Evolutionary conservation across 495 filamentous ascomycete genomes (phyloP), one percentile per base, ranked within the genome.

Genomic region (Corynascus novoguineensis): DNA sequence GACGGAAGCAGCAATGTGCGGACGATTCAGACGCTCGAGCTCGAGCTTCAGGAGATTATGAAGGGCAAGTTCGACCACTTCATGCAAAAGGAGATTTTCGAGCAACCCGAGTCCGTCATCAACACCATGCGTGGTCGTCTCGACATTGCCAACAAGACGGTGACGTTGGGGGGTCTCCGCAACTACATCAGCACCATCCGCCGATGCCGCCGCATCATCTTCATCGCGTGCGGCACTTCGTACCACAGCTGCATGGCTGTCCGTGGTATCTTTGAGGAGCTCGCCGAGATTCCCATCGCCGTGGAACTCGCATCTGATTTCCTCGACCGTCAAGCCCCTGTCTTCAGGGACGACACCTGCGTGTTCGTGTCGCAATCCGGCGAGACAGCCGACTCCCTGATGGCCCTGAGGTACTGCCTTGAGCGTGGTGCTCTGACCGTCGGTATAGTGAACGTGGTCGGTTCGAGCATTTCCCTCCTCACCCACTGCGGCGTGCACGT

Each of bases 11-110:
- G 90, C 68, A 96, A 96, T 68, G 91, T 97, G 52, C 90, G 93
- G 66, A 88, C 87, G 51, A 98, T 98, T 72, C 93, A 98, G 79
- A 98, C 93, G 41, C 82, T 98, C 53, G 93, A 98, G 77, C 85
- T 98, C 38, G 90, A 98, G 81, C 85, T 98, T 53, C 93, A 98
- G 78, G 93, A 98, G 77, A 98, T 98, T 73, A 98, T 98, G 93
- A 98, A 97, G 83, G 93, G 93, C 68, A 95, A 92, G 68, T 98
- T 97, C 74, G 93, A 98, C 70, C 93, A 98, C 75, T 98, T 97
- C 80, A 98, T 98, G 93, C 95, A 98, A 71, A 98, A 98, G 81
- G 93, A 98, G 71, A 98, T 98, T 67, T 98, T 97, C 73, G 93
- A 98, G 78, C 93, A 98, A 76, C 93, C 93, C 56, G 93, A 98